A percentile compares a stretch with the other conserved stretches of the same genome.
These are phyloP conservation scores for Saccharomycopsis hybrid DNA, from an alignment of 1,139 yeast genomes.

Conservation along the genomic window DNA sequence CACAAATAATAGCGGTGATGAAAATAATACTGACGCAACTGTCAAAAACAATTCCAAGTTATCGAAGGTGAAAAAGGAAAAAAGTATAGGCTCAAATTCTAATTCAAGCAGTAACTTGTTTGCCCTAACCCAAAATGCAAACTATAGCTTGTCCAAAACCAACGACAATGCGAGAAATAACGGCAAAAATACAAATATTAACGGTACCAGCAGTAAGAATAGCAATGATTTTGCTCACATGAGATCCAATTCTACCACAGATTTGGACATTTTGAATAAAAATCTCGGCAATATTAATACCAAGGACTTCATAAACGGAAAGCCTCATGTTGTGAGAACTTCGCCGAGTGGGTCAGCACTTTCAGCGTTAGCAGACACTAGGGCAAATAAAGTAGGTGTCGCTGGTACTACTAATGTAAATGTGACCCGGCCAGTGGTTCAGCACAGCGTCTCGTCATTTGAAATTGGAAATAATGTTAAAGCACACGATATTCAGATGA, in stretches of 20 bases:
- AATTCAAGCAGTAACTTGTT: neutral
- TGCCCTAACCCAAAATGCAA: neutral
- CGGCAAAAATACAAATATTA: neutral
- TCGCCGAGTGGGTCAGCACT: neutral
- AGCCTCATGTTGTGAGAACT: constrained; percentile 1
- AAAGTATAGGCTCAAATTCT: constrained; percentile 2
- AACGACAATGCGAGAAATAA: no score
- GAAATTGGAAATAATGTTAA: neutral
- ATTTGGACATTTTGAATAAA: constrained; percentile 4
- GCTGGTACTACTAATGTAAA: neutral
- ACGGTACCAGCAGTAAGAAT: neutral
- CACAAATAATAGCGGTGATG: neutral
- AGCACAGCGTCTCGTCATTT: neutral
- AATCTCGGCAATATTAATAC: constrained; percentile 4
- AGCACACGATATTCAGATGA: neutral
- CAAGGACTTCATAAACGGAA: neutral
- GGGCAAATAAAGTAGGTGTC: neutral
- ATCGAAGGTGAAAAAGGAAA: neutral
- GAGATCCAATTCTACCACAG: constrained; percentile 6
- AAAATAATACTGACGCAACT: neutral
- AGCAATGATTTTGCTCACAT: neutral
- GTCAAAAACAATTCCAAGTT: neutral
- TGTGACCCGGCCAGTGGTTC: neutral
- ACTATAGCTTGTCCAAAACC: neutral
- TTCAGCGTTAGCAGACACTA: neutral